These are phyloP conservation scores for Hypoxylon fuscum DNA, from an alignment of 495 filamentous ascomycete genomes.

Conservation along the genomic window DNA sequence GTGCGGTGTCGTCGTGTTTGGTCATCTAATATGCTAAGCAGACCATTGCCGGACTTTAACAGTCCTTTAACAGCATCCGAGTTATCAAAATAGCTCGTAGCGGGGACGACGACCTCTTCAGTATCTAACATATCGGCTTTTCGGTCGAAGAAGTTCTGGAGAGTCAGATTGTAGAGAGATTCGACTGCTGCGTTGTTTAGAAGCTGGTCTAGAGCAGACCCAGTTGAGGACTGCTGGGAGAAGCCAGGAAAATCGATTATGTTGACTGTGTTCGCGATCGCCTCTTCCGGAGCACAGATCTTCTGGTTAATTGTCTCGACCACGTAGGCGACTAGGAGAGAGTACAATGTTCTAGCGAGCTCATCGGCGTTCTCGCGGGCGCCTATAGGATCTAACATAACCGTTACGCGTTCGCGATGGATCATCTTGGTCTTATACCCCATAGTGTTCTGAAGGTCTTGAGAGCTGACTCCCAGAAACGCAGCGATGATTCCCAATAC, in stretches of 20 bases:
- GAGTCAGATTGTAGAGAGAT: conserved; percentile 87
- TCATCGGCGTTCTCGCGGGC: conserved; percentile 93
- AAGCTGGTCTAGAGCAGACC: conserved; percentile 88
- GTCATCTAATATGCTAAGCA: conserved; percentile 94
- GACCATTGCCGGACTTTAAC: conserved; percentile 88
- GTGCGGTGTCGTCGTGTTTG: conserved; percentile 88
- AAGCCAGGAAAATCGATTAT: conserved; percentile 98
- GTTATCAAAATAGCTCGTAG: conserved; percentile 97
- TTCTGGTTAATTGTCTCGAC: conserved; percentile 92
- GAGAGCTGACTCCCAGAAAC: conserved; percentile 83
- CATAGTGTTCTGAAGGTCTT: conserved; percentile 85
- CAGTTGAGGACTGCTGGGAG: conserved; percentile 80
- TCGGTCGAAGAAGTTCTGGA: conserved; percentile 94
- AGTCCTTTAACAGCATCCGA: conserved; percentile 90
- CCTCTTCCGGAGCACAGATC: conserved; percentile 86
- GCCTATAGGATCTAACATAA: conserved; percentile 93
- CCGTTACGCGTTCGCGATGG: conserved; percentile 91
- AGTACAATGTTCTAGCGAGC: conserved; percentile 90
- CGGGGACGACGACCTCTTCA: conserved; percentile 87
- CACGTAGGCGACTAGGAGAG: conserved; percentile 91
- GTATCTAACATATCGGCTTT: conserved; percentile 90
- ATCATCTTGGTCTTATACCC: conserved; percentile 97
- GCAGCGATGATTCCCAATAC: conserved; percentile 85
- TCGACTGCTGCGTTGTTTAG: conserved; percentile 94
- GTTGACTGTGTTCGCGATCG: conserved; percentile 90